Conservation (phyloP, 2,329 filamentous ascomycete genomes). For the Esteya vermicola region DNA sequence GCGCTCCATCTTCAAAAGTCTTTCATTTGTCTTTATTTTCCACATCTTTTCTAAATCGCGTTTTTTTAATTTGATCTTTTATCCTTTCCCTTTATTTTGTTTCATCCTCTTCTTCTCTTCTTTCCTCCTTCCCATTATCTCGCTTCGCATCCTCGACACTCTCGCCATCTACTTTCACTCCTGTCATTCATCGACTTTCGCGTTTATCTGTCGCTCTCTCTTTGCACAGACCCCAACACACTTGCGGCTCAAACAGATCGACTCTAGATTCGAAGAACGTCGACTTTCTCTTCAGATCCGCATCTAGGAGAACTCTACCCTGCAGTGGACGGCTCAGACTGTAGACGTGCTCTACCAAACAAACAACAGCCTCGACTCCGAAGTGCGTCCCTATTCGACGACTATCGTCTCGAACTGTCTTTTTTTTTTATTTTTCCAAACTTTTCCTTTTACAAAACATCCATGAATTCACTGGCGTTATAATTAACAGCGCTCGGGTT, state of each 20-base stretch:
- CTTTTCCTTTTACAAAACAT: too few species aligned
- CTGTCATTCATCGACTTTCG: too few species aligned
- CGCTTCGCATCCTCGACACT: background rate
- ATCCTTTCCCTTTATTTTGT: background rate
- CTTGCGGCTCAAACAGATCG: too few species aligned
- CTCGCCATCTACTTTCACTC: background rate
- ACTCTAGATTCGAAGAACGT: too few species aligned
- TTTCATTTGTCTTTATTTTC: background rate
- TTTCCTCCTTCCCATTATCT: background rate
- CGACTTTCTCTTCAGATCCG: too few species aligned
- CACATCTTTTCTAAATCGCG: background rate
- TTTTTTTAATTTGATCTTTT: background rate
- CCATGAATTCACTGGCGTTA: background rate
- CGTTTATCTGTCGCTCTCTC: too few species aligned
- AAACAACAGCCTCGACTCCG: too few species aligned
- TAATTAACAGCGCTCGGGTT: conserved; percentile 2
- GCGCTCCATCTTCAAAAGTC: background rate
- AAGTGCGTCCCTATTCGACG: background rate
- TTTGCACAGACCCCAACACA: too few species aligned
- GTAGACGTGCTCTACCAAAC: too few species aligned
- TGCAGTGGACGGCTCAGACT: too few species aligned
- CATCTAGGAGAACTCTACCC: too few species aligned
- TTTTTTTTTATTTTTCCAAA: background rate
- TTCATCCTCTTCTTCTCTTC: background rate
- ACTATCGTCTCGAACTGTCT: background rate